Evolutionary conservation across 805 yeast species (phyloP), one percentile per base, ranked within the genome.

Genomic region (Millerozyma acaciae): DNA sequence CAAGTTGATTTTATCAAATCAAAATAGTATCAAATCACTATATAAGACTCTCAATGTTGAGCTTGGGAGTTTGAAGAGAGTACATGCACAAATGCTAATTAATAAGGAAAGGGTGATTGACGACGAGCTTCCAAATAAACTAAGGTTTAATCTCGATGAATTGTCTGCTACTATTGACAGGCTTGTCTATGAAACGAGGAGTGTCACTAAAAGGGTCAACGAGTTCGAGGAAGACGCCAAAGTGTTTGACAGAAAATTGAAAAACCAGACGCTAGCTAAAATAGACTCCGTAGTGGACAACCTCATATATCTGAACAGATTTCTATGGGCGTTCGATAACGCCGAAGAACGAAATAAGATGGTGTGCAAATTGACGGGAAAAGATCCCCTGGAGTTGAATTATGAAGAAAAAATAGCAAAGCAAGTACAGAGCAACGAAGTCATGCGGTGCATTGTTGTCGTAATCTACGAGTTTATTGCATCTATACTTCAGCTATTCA

Each of bases 131-230:
- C 42, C 52, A 4, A 45, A 45, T 6, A 47, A 50, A 21, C 48
- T 65, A 19, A 48, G 57, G 20, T 44, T 44, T 34, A 55, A 57
- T 29, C 47, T 64, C 34, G 44, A 45, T 8, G 60, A 53, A 25
- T 47, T 66, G 26, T 49, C 55, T 2, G 53, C 59, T 3, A 56
- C 59, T 6, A 55, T 66, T 7, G 71, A 66, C 38, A 42, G 68
- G 30, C 49, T 66, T 38, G 44, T 57, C 2, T 66, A 66, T 37
- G 67, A 68, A 33, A 57, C 69, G 3, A 48, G 70, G 33, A 61
- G 64, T n/a, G 60, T 66, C 4, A 48, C 45, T 19, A 65, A 64
- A 35, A 46, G 70, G 33, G 53, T 66, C 26, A 64, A 58, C 32
- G 73, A 66, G 40, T 46, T 66, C 21, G 70, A 65, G 19, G 62